These are phyloP conservation scores for Phytophthora fragariaefolia DNA, from an alignment of 352 stramenopile species.

Conservation along the genomic window DNA sequence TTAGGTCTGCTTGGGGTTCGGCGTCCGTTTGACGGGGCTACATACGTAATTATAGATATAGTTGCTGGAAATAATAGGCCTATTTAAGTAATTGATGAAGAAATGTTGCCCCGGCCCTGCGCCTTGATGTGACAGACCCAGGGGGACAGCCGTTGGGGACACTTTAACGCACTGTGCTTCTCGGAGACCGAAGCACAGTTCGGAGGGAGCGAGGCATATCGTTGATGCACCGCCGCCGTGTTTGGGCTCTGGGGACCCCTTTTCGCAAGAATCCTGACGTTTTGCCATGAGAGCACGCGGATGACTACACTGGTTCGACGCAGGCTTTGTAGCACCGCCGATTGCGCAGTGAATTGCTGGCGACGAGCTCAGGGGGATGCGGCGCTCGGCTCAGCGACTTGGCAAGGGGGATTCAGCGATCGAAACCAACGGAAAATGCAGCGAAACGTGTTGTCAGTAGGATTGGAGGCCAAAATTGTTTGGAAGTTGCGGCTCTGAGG, in stretches of 20 bases:
- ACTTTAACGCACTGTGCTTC: slow-evolving; percentile 34
- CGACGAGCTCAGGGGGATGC: neutral
- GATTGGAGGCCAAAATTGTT: too few relatives aligned
- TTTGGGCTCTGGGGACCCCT: slow-evolving; percentile 18
- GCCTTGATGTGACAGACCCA: slow-evolving; percentile 17
- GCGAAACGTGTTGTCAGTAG: too few relatives aligned
- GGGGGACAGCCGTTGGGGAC: slow-evolving; percentile 32
- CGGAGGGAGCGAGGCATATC: slow-evolving; percentile 31
- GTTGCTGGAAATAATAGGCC: too few relatives aligned
- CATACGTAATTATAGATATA: neutral
- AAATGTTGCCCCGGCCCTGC: too few relatives aligned
- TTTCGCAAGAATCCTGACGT: slow-evolving; percentile 19
- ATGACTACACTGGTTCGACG: neutral
- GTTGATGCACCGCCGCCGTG: slow-evolving; percentile 4
- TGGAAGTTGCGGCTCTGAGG: too few relatives aligned
- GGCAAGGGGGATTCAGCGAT: neutral
- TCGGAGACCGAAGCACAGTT: slow-evolving; percentile 24
- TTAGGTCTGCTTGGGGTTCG: slow-evolving; percentile 15
- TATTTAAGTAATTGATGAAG: too few relatives aligned
- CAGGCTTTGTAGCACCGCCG: slow-evolving; percentile 1
- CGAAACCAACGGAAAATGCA: too few relatives aligned
- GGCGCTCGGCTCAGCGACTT: neutral
- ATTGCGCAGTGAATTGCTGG: neutral
- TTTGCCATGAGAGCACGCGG: neutral
- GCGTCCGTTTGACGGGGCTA: slow-evolving; percentile 14